phyloP scores from a whole-genome alignment of 192 early-diverging fungal genomes.

The Coemansia sp. region DNA sequence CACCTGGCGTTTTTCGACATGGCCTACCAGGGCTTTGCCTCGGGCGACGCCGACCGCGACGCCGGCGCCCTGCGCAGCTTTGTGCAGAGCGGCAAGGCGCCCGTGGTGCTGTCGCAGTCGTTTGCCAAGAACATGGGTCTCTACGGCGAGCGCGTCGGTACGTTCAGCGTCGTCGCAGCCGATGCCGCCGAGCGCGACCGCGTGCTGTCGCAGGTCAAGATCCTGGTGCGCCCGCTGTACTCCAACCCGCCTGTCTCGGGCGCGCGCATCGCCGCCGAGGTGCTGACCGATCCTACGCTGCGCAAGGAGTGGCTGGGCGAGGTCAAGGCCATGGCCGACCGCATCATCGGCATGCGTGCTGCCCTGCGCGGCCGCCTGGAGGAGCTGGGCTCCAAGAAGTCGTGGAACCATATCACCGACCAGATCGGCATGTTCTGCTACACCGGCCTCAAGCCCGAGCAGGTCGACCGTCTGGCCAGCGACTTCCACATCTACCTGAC shows the following conservation, averaged over 20 bases:
- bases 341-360: constrained; percentile 91
- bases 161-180: constrained; percentile 80
- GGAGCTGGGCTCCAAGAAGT: constrained; percentile 70
- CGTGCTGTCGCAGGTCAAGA: constrained; percentile 91
- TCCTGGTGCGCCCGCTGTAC: constrained; percentile 95
- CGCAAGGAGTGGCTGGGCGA: constrained; percentile 83
- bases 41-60: constrained; percentile 82
- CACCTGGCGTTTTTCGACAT: constrained; percentile 98
- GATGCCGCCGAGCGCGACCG: constrained; percentile 71
- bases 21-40: constrained; percentile 99
- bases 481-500: constrained; percentile 95
- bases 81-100: constrained; percentile 68
- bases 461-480: constrained; percentile 76
- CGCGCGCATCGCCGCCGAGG: constrained; percentile 86
- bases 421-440: constrained; percentile 99
- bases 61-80: constrained; percentile 94
- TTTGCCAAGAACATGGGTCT: constrained; percentile 99
- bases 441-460: constrained; percentile 85
- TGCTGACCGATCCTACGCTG: constrained; percentile 73
- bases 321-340: constrained; percentile 95
- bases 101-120: constrained; percentile 83
- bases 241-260: constrained; percentile 98
- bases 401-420: constrained; percentile 91
- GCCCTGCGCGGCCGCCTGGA: constrained; percentile 74
- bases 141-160: constrained; percentile 95